These are phyloP conservation scores for Echeveria elegans DNA, from an alignment of 164 flowering plant species.

Conservation along the genomic window DNA sequence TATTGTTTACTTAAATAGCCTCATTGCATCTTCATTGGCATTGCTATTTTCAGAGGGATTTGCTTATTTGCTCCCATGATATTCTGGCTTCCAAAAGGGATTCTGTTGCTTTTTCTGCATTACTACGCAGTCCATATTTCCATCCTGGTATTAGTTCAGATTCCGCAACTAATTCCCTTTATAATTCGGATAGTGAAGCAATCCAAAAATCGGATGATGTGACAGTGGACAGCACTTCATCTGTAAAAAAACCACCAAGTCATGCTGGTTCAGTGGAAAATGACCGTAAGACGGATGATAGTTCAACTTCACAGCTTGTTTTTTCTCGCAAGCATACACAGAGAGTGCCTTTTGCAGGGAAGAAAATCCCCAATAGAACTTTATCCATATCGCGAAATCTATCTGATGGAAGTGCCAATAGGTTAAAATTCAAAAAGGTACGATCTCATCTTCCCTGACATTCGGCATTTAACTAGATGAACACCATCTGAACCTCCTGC, in stretches of 20 bases:
- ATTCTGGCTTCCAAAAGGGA: constrained; percentile 69
- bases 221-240: constrained; percentile 61
- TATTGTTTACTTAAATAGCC: neutral
- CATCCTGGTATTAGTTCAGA: constrained; percentile 77
- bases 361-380: neutral
- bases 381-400: neutral
- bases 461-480: too few species aligned
- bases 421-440: neutral
- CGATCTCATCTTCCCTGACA: neutral
- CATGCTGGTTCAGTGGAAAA: constrained; percentile 40
- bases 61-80: constrained; percentile 76
- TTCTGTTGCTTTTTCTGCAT: constrained; percentile 43
- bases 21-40: neutral
- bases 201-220: constrained; percentile 79
- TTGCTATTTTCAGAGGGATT: constrained; percentile 51
- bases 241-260: constrained; percentile 41
- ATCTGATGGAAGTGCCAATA: neutral
- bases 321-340: constrained; percentile 9
- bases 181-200: constrained; percentile 51
- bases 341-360: neutral
- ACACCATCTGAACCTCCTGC: too few species aligned
- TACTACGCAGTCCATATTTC: constrained; percentile 42
- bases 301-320: constrained; percentile 46
- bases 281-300: constrained; percentile 64
- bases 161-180: constrained; percentile 79